These are phyloP conservation scores for Phytophthora tubulina DNA, from an alignment of 352 stramenopile genomes.

Conservation along the genomic window DNA sequence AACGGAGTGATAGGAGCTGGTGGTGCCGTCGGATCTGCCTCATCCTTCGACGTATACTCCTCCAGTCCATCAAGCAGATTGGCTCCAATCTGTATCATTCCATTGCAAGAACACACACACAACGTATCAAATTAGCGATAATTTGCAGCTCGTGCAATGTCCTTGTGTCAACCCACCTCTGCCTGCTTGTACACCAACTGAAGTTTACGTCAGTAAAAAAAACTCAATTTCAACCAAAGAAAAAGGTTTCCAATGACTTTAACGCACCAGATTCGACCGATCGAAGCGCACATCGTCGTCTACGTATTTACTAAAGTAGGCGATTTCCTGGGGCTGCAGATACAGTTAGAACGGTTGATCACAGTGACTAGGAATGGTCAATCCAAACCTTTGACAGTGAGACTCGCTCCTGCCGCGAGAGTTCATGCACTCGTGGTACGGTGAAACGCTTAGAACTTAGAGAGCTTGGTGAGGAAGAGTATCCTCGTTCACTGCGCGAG, in stretches of 20 bases:
- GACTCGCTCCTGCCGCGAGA: constrained; percentile 34
- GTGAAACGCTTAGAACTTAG: constrained; percentile 15
- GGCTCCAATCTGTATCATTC: constrained; percentile 46
- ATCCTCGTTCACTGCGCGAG: background rate
- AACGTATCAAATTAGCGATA: no score
- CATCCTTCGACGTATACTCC: constrained; percentile 58
- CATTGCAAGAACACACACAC: no score
- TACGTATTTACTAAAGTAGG: constrained; percentile 69
- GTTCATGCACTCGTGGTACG: constrained; percentile 38
- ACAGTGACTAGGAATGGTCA: background rate
- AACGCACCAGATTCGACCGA: constrained; percentile 67
- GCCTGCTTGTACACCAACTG: constrained; percentile 49
- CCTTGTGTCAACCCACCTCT: constrained; percentile 16
- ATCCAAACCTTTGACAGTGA: constrained; percentile 30
- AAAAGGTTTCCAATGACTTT: background rate
- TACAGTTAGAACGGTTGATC: background rate
- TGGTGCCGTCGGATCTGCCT: constrained; percentile 49
- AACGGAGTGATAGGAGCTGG: constrained; percentile 65
- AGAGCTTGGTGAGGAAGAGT: background rate
- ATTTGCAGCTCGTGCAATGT: no score
- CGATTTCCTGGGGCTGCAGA: constrained; percentile 66
- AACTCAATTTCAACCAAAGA: constrained; percentile 5
- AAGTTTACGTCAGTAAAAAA: background rate
- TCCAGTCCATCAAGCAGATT: constrained; percentile 75
- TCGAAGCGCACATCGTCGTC: constrained; percentile 63